phyloP scores from a whole-genome alignment of 805 yeast genomes.

The Cyberlindnera euphorbiiphila region DNA sequence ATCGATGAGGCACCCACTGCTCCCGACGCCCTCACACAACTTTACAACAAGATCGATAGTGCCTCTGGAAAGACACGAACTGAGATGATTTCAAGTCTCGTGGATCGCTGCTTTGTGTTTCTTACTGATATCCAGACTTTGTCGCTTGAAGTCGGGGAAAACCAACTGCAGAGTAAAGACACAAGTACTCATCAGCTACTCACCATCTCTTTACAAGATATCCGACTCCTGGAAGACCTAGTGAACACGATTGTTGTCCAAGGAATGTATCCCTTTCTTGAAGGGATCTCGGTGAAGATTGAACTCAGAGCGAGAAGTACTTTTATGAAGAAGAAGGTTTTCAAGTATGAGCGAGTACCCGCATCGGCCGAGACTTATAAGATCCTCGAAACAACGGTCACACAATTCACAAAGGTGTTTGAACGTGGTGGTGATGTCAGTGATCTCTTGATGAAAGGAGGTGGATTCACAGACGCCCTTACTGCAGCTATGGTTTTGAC shows the following conservation, averaged over 20 bases:
- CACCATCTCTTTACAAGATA: conserved; percentile 78
- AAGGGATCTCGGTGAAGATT: conserved; percentile 59
- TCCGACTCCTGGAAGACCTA: conserved; percentile 65
- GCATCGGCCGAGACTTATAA: neutral
- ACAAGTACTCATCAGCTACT: conserved; percentile 31
- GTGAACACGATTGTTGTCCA: conserved; percentile 62
- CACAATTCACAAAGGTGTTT: conserved; percentile 25
- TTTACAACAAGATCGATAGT: conserved; percentile 1
- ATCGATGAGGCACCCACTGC: conserved; percentile 15
- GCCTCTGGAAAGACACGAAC: neutral
- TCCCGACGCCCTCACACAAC: conserved; percentile 17
- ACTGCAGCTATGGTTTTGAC: conserved; percentile 44
- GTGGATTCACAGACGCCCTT: conserved; percentile 61
- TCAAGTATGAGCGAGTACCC: conserved; percentile 18
- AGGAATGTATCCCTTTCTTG: conserved; percentile 64
- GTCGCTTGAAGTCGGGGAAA: conserved; percentile 6
- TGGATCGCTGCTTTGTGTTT: conserved; percentile 9
- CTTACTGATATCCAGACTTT: conserved; percentile 18
- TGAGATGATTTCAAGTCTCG: conserved; percentile 2
- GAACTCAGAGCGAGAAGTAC: conserved; percentile 54
- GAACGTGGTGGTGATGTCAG: conserved; percentile 29
- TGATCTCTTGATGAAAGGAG: conserved; percentile 55
- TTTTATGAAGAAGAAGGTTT: conserved; percentile 30
- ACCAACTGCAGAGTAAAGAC: conserved; percentile 7
- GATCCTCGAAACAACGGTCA: conserved; percentile 15